A percentile compares a stretch with the other conserved stretches of the same genome.
Conservation (phyloP, 257 asterid species). For the Solanum lignicaule region DNA sequence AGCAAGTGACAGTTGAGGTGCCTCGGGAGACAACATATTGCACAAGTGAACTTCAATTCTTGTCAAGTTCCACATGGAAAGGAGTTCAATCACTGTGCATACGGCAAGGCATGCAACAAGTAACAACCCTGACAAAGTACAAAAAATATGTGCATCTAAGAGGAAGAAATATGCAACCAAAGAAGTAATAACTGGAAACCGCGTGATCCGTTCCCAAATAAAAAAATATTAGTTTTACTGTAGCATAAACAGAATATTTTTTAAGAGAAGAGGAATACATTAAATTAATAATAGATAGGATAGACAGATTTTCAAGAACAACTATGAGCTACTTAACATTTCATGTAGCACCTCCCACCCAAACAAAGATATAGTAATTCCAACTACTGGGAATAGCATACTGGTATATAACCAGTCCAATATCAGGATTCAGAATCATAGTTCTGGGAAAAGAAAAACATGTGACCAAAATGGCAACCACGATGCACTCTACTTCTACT, state of each 20-base stretch:
- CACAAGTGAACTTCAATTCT: conserved; percentile 93
- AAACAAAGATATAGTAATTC: not conserved
- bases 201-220: not conserved
- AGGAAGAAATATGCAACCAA: not conserved
- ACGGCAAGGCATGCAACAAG: conserved; percentile 42
- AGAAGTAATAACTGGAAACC: not conserved
- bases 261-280: not conserved
- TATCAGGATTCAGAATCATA: not conserved
- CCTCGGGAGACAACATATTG: conserved; percentile 90
- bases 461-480: not conserved
- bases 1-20: conserved; percentile 81
- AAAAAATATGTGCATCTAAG: conserved; percentile 1
- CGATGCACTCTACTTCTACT: not conserved
- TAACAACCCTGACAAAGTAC: conserved; percentile 46
- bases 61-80: conserved; percentile 98
- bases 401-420: not conserved
- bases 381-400: not conserved
- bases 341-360: not conserved
- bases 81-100: conserved; percentile 71
- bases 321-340: not conserved
- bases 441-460: not conserved
- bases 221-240: not conserved
- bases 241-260: not conserved
- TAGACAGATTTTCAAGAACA: not conserved
- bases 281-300: not conserved